Conservation (phyloP, 805 yeast genomes). For the Wickerhamomyces hampshirensis region DNA sequence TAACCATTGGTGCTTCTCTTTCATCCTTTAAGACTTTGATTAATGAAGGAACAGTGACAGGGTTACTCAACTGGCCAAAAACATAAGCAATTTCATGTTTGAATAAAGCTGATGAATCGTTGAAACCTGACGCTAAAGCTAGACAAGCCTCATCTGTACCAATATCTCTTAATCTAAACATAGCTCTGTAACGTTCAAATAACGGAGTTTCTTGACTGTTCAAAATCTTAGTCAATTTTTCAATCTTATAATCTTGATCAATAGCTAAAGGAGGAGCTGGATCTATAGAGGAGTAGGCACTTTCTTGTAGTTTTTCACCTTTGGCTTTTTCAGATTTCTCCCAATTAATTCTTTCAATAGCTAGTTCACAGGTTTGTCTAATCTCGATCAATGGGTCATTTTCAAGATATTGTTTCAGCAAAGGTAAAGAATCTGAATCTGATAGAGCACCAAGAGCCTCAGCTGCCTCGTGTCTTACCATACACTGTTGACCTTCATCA, state of each 20-base stretch:
- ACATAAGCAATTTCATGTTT: constrained; percentile 98
- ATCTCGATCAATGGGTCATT: constrained; percentile 85
- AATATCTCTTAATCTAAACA: constrained; percentile 95
- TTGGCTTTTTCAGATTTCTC: constrained; percentile 64
- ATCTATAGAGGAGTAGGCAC: constrained; percentile 83
- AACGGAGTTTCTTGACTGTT: constrained; percentile 75
- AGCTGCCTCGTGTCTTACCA: constrained; percentile 99
- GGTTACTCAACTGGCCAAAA: constrained; percentile 94
- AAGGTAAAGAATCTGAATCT: constrained; percentile 62
- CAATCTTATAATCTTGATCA: constrained; percentile 53
- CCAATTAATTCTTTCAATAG: constrained; percentile 93
- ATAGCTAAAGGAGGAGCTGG: constrained; percentile 98
- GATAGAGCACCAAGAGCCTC: constrained; percentile 98
- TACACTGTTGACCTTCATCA: constrained; percentile 65
- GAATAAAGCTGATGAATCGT: constrained; percentile 88
- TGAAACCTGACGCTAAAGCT: constrained; percentile 87
- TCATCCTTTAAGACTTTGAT: constrained; percentile 74
- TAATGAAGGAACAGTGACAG: constrained; percentile 84
- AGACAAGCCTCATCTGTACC: constrained; percentile 90
- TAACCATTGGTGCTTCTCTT: constrained; percentile 93
- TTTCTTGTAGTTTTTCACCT: constrained; percentile 65
- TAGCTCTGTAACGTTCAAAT: constrained; percentile 94
- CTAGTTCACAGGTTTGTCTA: constrained; percentile 96
- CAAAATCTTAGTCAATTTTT: constrained; percentile 59
- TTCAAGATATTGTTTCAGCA: constrained; percentile 57